Evolutionary conservation across 352 stramenopile genomes (phyloP), one percentile per base, ranked within the genome.

Genomic region (Phytophthora fragariae): DNA sequence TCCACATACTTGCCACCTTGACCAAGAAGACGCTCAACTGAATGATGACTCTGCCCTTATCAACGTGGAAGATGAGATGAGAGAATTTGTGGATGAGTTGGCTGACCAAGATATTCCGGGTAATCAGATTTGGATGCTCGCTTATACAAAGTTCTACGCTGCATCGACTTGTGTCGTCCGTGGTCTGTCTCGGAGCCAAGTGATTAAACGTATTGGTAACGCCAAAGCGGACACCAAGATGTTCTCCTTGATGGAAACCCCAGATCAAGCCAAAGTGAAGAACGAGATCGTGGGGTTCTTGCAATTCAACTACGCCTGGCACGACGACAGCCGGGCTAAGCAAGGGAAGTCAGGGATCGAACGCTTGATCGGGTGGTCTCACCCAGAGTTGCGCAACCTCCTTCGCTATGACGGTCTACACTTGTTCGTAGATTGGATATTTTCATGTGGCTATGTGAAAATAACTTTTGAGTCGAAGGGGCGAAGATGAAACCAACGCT

Each of bases 231-330:
- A 24, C 3, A 19, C 21, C 11, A 52, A 52, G 8, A 14, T 62
- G 9, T 62, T 62, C 19, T 2, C 56, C 10, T 52, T 47, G n/a
- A 3, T 57, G 15, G 56, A 49, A 37, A 37, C 33, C 5, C 56
- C 21, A 19, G n/a, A 4, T 37, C 17, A 54, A 3, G 56, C 56
- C 17, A 52, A 21, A 14, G 56, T 62, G 0, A 62, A 53, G 14
- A 39, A 53, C 11, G 56, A 62, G 2, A 6, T 53, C 6, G 19
- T 64, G 1, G 57, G 41, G 10, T 64, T 64, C 35, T 54, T 64
- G 5, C 39, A 56, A 29, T 64, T 64, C 15, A 55, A 64, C 27
- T 64, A 46, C 8, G 55, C 21, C 5, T 64, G 57, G 57, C 27
- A 55, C 17, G 41, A 46, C 29, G 41, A 64, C 14, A 31, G 2